phyloP scores from a whole-genome alignment of 805 yeast species.

The Vanderwaltozyma yarrowii region DNA sequence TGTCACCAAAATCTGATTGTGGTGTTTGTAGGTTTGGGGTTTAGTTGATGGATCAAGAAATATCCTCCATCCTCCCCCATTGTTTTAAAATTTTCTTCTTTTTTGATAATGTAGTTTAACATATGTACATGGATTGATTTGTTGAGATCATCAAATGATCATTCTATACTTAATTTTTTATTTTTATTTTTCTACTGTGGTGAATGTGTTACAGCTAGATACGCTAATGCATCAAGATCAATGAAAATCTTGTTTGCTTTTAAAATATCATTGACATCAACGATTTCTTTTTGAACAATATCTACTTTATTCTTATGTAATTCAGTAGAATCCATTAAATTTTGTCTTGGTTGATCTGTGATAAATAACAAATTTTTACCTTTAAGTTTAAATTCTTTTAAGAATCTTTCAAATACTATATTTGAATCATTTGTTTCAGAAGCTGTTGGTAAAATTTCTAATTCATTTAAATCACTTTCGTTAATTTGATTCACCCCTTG shows the following conservation, averaged over 20 bases:
- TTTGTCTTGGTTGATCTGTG: conserved; percentile 47
- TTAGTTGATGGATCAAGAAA: too few relatives aligned
- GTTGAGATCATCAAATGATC: too few relatives aligned
- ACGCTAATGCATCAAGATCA: conserved; percentile 63
- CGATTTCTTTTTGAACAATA: conserved; percentile 63
- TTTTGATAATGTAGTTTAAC: too few relatives aligned
- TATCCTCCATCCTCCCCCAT: too few relatives aligned
- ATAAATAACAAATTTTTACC: conserved; percentile 52
- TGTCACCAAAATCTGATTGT: too few relatives aligned
- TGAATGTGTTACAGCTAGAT: conserved; percentile 33
- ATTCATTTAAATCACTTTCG: conserved; percentile 21
- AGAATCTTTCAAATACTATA: conserved; percentile 34
- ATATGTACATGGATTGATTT: too few relatives aligned
- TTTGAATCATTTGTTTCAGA: conserved; percentile 15
- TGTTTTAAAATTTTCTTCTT: too few relatives aligned
- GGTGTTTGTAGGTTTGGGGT: too few relatives aligned
- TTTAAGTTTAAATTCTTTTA: conserved; percentile 39
- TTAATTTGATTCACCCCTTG: too few relatives aligned
- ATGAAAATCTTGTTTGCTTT: conserved; percentile 68
- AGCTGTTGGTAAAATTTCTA: background rate
- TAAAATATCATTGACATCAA: conserved; percentile 74
- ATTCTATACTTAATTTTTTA: too few relatives aligned
- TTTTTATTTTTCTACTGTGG: background rate
- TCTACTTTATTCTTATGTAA: conserved; percentile 44
- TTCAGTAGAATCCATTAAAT: conserved; percentile 51